Base-by-base conservation (phyloP, 2,329 filamentous ascomycete genomes). In the Gliomastix tumulicola region DNA sequence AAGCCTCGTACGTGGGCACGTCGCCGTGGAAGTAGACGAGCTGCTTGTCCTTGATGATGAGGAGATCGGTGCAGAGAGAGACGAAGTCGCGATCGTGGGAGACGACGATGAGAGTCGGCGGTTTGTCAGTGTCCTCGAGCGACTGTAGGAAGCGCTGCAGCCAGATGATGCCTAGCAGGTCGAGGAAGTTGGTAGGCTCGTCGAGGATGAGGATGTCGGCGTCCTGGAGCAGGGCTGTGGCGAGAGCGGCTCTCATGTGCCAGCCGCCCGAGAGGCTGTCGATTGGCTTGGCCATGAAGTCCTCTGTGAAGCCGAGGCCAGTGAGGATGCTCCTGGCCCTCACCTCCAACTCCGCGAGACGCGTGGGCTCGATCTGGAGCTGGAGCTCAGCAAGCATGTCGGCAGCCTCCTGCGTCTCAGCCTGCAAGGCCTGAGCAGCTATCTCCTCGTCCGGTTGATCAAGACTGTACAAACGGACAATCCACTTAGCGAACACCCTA, bases 141-240 rank as follows among this genome's bases (percentile, higher is more conserved):
- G 70, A 62, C 25, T 72, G 65, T 9, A 94, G 73, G 50, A 88
- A 82, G 11, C 73, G 72, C 51, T 94, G 82, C 2, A 95, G 68
- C 86, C 88, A 94, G 38, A 94, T 76, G 39, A 94, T 88, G 2
- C 84, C 85, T 0, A 88, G 70, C 1, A 94, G 66, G 50, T 94
- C 87, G 2, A 94, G 71, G 52, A 87, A 94, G 51, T 94, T 94
- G 22, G 87, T 94, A 0, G 88, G 88, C 53, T 94, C 87, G 54
- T 94, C 87, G 3, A 94, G 74, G 35, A 94, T 80, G 40, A 94
- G 67, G 3, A 94, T 76, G 45, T 94, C 86, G 0, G 80, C 76
- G 7, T 82, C 75, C 43, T 88, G 82, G 2, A 87, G 73, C 5
- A 94, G 66, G 1, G 78, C 76, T 4, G 67, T 66, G 3, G 82